These are phyloP conservation scores for Pleomassaria siparia DNA, from an alignment of 2,329 filamentous ascomycete species.

Conservation along the genomic window DNA sequence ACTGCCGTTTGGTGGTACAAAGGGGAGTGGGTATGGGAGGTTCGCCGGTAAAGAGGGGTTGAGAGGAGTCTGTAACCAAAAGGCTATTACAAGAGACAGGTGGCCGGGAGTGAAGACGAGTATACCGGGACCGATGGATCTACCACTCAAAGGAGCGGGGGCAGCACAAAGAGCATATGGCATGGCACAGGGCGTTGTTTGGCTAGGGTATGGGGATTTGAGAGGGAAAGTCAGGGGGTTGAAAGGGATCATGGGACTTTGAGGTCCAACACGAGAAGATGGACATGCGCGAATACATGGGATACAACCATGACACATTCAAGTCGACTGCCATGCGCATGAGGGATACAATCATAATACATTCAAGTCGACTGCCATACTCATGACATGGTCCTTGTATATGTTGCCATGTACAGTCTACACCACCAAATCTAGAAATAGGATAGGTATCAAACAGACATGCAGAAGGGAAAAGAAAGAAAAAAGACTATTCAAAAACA, in stretches of 20 bases:
- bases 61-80: slow-evolving; percentile 80
- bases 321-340: too few species aligned
- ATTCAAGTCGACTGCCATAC: too few species aligned
- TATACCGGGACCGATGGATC: slow-evolving; percentile 79
- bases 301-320: too few species aligned
- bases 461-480: not conserved
- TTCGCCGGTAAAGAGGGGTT: slow-evolving; percentile 92
- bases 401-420: not conserved
- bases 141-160: slow-evolving; percentile 63
- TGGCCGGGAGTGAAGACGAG: slow-evolving; percentile 64
- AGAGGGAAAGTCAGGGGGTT: slow-evolving; percentile 44
- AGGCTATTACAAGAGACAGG: slow-evolving; percentile 81
- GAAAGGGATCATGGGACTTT: slow-evolving; percentile 41
- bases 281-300: not conserved
- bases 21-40: slow-evolving; percentile 83
- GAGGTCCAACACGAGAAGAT: not conserved
- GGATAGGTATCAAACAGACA: not conserved
- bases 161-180: slow-evolving; percentile 43
- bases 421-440: too few species aligned
- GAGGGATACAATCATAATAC: too few species aligned
- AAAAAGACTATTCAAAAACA: not conserved
- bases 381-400: not conserved
- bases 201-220: slow-evolving; percentile 52
- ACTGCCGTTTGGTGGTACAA: slow-evolving; percentile 89
- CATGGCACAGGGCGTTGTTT: slow-evolving; percentile 50